Percentiles rank a stretch among this genome's conserved stretches.
Evolutionary conservation across 176 grass and related monocot genomes (phyloP).

Genomic region (Lolium rigidum): DNA sequence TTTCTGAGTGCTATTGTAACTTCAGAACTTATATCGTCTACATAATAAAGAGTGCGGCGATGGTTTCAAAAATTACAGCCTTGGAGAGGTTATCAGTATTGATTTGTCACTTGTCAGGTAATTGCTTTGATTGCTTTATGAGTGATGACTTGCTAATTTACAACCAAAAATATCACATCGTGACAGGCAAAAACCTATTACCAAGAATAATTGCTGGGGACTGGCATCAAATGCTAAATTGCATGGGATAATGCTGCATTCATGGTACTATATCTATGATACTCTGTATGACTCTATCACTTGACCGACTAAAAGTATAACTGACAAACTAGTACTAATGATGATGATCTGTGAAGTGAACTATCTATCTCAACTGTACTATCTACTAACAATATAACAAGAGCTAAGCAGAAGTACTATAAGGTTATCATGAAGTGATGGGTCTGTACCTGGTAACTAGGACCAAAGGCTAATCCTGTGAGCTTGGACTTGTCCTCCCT

Average conservation of each 20-base stretch:
- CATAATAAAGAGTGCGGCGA: too few relatives aligned
- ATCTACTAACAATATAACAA: background rate
- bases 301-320: background rate
- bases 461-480: conserved; percentile 89
- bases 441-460: conserved; percentile 80
- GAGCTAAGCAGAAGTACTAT: background rate
- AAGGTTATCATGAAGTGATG: background rate
- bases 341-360: background rate
- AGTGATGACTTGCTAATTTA: background rate
- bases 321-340: background rate
- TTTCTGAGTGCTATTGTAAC: too few relatives aligned
- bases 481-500: conserved; percentile 84
- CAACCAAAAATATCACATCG: background rate
- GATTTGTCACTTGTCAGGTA: background rate
- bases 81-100: background rate
- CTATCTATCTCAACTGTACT: background rate
- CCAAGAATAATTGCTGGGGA: conserved; percentile 7
- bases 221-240: conserved; percentile 17
- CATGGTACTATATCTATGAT: background rate
- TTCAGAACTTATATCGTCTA: too few relatives aligned
- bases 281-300: background rate
- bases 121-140: background rate
- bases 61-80: too few relatives aligned
- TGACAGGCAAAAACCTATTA: background rate
- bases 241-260: background rate